phyloP scores from a whole-genome alignment of 164 flowering plant genomes.

The Tetracentron sinense region DNA sequence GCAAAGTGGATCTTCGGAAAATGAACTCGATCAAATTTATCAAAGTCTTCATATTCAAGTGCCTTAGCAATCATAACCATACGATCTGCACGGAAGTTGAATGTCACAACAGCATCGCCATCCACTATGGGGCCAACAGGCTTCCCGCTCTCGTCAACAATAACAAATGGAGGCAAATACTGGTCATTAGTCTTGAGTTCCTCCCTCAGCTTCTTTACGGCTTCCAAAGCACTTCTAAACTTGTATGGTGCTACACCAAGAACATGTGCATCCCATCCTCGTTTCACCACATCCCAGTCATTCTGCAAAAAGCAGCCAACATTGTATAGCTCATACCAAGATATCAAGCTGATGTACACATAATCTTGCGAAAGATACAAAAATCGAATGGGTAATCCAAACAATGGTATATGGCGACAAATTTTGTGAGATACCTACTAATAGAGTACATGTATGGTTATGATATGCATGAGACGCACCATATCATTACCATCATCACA shows the following conservation, averaged over 20 bases:
- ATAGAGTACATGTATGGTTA: no score
- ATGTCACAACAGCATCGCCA: conserved; percentile 96
- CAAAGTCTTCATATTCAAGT: conserved; percentile 79
- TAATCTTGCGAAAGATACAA: background rate
- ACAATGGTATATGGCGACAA: no score
- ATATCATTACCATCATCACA: no score
- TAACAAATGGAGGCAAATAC: conserved; percentile 90
- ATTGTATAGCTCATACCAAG: background rate
- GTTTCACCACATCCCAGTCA: conserved; percentile 88
- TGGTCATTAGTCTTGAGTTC: conserved; percentile 63
- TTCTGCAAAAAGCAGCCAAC: conserved; percentile 42
- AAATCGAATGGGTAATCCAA: background rate
- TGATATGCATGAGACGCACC: no score
- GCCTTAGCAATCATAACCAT: conserved; percentile 98
- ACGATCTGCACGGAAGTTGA: conserved; percentile 95
- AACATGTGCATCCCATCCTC: conserved; percentile 99
- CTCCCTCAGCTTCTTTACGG: conserved; percentile 71
- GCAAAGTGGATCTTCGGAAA: conserved; percentile 90
- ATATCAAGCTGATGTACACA: background rate
- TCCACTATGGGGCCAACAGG: conserved; percentile 90
- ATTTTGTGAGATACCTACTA: no score
- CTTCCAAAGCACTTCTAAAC: conserved; percentile 74
- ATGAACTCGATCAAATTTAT: conserved; percentile 84
- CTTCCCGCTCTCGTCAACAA: conserved; percentile 76
- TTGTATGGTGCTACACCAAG: conserved; percentile 98